phyloP scores from a whole-genome alignment of 768 basidiomycete genomes.

The Hericium erinaceus region DNA sequence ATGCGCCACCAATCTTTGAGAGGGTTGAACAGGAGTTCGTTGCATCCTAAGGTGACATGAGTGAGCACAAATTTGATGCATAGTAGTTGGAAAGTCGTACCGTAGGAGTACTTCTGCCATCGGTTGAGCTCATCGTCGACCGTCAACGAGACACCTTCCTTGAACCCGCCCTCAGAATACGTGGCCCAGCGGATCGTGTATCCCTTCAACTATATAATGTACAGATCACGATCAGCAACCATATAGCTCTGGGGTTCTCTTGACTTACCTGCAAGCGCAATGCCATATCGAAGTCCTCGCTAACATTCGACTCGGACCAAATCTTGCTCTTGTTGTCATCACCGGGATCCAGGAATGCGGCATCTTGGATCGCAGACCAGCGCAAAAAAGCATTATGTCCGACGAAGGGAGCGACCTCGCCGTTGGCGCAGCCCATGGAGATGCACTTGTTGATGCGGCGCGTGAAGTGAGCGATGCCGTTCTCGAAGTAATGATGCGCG shows the following conservation, averaged over 20 bases:
- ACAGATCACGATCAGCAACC: neutral
- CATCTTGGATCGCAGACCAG: constrained; percentile 85
- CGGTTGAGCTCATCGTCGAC: constrained; percentile 86
- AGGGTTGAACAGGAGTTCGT: constrained; percentile 81
- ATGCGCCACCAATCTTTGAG: constrained; percentile 64
- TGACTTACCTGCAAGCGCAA: constrained; percentile 39
- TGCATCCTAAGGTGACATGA: constrained; percentile 37
- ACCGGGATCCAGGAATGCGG: constrained; percentile 58
- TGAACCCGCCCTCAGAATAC: constrained; percentile 78
- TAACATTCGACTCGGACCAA: constrained; percentile 78
- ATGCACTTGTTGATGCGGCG: constrained; percentile 79
- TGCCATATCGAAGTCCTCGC: constrained; percentile 81
- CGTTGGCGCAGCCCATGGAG: constrained; percentile 72
- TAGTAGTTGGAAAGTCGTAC: constrained; percentile 23
- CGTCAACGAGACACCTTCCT: constrained; percentile 86
- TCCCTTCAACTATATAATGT: constrained; percentile 31
- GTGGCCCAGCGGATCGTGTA: constrained; percentile 82
- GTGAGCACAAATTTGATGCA: neutral
- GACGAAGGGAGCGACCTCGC: constrained; percentile 77
- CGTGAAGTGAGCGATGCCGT: constrained; percentile 84
- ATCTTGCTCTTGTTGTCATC: constrained; percentile 57
- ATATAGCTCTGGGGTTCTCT: no score
- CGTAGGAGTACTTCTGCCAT: constrained; percentile 87
- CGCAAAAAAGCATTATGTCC: constrained; percentile 86
- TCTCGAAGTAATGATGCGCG: constrained; percentile 84